These are phyloP conservation scores for Pseudotulostoma volvatum DNA, from an alignment of 495 filamentous ascomycete genomes.

Conservation along the genomic window DNA sequence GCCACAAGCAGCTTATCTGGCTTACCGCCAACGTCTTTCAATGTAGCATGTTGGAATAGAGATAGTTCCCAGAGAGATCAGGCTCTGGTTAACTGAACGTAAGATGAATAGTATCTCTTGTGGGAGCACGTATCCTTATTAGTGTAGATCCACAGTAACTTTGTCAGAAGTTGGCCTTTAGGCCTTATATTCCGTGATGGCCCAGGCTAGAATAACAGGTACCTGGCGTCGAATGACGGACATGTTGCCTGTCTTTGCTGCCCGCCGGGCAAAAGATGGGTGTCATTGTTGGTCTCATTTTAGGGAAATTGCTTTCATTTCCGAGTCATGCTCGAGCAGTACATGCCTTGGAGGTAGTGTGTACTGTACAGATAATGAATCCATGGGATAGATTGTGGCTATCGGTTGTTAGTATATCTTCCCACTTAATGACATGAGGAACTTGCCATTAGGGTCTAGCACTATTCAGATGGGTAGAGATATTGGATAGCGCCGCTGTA, in stretches of 20 bases:
- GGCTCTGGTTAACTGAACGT: neutral
- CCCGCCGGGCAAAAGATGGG: neutral
- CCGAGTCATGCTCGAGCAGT: neutral
- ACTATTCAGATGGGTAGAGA: neutral
- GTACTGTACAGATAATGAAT: neutral
- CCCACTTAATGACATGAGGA: neutral
- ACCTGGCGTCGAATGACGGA: neutral
- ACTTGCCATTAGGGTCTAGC: neutral
- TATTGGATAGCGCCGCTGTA: neutral
- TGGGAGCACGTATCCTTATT: neutral
- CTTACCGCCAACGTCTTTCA: neutral
- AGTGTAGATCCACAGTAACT: neutral
- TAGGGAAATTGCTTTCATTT: neutral
- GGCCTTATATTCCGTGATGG: neutral
- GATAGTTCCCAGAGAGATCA: neutral
- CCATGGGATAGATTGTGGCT: neutral
- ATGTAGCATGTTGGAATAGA: neutral
- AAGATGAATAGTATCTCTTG: neutral
- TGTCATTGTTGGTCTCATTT: neutral
- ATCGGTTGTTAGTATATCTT: neutral
- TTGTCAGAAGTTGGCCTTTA: neutral
- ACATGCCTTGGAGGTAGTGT: neutral
- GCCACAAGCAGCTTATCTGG: neutral
- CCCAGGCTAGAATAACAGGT: neutral
- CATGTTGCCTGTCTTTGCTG: neutral